Evolutionary conservation across 305 asterid genomes (phyloP).

Genomic region (Solanum chacoense): DNA sequence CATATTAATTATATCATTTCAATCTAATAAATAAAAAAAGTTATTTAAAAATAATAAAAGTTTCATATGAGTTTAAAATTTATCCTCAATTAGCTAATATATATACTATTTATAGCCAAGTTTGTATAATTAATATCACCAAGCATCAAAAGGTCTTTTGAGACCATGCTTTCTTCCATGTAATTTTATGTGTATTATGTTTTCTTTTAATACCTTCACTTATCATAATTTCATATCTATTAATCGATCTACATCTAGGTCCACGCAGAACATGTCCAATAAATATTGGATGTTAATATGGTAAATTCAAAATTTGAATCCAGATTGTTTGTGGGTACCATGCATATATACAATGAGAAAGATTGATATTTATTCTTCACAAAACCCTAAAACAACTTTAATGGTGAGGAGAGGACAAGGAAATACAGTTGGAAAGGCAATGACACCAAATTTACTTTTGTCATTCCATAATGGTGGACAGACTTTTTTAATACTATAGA

Average conservation of each 20-base stretch:
- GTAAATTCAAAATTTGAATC: neutral
- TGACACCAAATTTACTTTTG: constrained; percentile 27
- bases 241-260: neutral
- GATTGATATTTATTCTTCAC: neutral
- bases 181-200: neutral
- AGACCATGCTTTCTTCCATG: neutral
- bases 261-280: neutral
- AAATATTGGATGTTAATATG: neutral
- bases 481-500: constrained; percentile 8
- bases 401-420: constrained; percentile 20
- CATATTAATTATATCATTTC: neutral
- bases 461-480: constrained; percentile 22
- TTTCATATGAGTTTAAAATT: neutral
- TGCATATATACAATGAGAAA: neutral
- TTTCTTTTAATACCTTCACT: neutral
- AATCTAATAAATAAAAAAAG: too few species aligned
- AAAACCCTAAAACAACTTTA: neutral
- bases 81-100: neutral
- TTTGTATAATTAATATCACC: neutral
- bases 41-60: neutral
- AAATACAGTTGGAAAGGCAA: constrained; percentile 16
- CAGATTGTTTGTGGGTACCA: neutral
- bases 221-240: neutral
- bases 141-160: neutral
- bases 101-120: neutral